Evolutionary conservation across 169 alveolate genomes (phyloP), one percentile per base, ranked within the genome.

Genomic region (Eimeria tenella): DNA sequence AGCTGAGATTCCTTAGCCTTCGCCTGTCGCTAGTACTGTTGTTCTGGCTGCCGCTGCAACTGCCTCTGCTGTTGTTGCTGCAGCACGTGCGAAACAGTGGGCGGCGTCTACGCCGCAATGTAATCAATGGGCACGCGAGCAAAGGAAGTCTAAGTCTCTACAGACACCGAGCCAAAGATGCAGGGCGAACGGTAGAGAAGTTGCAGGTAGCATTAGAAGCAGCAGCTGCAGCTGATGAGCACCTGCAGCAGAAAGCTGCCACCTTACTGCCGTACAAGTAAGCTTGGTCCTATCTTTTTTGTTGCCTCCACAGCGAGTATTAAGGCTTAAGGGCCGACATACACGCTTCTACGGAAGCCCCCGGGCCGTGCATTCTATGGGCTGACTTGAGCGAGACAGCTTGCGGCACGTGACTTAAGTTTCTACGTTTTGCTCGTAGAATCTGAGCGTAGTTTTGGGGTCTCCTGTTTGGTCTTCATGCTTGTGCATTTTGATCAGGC

Each of bases 51-150:
- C 50, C n/a, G 79, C 79, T 68, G 3, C 79, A 8, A 21, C 42
- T 49, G 68, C 65, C 1, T 42, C 52, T 63, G 81, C 23, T 84
- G 82, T 7, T 49, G 65, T 49, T 15, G 75, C 65, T 63, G 82
- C 92, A 58, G 92, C 92, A 84, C 79, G 75, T 84, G 82, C 75
- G 62, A 60, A 58, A 53, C 70, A 81, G 55, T 71, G 89, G 89
- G 19, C 55, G 71, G 25, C 55, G 71, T 50, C 74, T 81, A 11
- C 89, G 56, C 74, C 89, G 89, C 73, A 81, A 55, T 50, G 73
- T 81, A 58, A 81, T 56, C n/a, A 81, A 81, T 53, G 55, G 74
- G 17, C 74, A 58, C 71, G 89, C 89, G 52, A 81, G 89, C 73
- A 81, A 8, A 7, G 55, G 25, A 50, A 81, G 89, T 53, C 89